Base-by-base conservation (phyloP, 306 rosid species). In the Alnus rubra region DNA sequence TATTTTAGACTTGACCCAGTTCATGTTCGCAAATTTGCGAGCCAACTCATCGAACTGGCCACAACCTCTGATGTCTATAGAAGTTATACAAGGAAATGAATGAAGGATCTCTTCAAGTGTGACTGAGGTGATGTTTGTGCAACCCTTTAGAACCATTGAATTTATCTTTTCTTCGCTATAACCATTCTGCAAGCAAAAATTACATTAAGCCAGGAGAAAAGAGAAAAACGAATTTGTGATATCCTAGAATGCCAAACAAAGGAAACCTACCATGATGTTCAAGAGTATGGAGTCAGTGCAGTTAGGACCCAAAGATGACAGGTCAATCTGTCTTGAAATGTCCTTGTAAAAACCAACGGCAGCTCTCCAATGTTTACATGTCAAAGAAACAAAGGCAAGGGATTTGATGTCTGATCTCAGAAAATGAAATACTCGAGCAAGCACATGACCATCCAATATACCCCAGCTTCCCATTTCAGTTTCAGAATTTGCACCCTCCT, bases 331-430 rank as follows among this genome's bases (percentile, higher is more conserved):
- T 75, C 86, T 88, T 72, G 98, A 89, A 72, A 96, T 79, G 68
- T 81, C 88, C 83, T 83, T 93, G 78, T 91, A 96, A 83, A 96
- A 93, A 76, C 78, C 63, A 85, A 80, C 91, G 51, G 89, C 84
- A 82, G 96, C 82, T 83, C 87, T 90, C 99, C 99, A 96, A 79
- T 85, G 98, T 86, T 89, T 90, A 86, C 99, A 96, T 74, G 98
- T 93, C 82, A 83, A 50, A 63, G 99, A 89, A 76, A 98, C 96
- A 70, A 87, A 82, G 63, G 78, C 74, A 82, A 93, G 93, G 79
- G 99, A 89, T 85, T 87, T 90, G 75, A 91, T 79, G 85, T 96
- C 96, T 37, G 89, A 84, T 83, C 93, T 89, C 85, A 96, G 54
- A 88, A 80, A 87, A 81, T 96, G 98, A 85, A 96, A 93, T 44